These are phyloP conservation scores for Coniochaeta sp. DNA, from an alignment of 2,329 filamentous ascomycete species.

Conservation along the genomic window DNA sequence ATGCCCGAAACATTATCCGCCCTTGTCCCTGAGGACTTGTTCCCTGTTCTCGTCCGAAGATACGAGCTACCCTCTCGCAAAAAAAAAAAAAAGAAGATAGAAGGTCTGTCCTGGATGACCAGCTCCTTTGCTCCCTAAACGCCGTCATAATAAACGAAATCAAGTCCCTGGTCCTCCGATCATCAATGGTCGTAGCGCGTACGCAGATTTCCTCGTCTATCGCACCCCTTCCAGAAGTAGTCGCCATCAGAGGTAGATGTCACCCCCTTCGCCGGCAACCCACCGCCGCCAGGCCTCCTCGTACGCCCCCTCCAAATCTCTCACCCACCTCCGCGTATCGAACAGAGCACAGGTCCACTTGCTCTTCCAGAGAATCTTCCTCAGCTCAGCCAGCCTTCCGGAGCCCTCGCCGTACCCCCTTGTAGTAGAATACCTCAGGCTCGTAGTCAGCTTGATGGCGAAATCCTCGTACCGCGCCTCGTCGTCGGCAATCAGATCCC, in stretches of 20 bases:
- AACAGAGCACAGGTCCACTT: slow-evolving; percentile 86
- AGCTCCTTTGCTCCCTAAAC: not conserved
- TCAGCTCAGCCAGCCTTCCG: slow-evolving; percentile 71
- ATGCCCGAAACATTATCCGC: not conserved
- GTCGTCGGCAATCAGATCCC: slow-evolving; percentile 67
- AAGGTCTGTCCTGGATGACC: too few species aligned
- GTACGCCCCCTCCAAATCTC: slow-evolving; percentile 82
- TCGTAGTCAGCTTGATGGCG: slow-evolving; percentile 60
- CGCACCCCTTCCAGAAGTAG: too few species aligned
- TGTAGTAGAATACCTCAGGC: slow-evolving; percentile 49
- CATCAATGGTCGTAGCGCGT: not conserved
- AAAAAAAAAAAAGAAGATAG: not conserved
- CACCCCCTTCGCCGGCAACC: slow-evolving; percentile 80
- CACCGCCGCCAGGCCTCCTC: slow-evolving; percentile 82
- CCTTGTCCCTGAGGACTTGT: not conserved
- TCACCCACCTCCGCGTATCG: slow-evolving; percentile 85
- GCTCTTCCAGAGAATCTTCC: slow-evolving; percentile 73
- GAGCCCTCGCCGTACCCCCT: slow-evolving; percentile 41
- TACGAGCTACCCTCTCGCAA: not conserved
- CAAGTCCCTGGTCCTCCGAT: not conserved
- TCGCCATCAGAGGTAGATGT: slow-evolving; percentile 65
- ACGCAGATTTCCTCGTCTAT: not conserved
- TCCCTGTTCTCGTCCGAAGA: not conserved
- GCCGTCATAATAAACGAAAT: not conserved
- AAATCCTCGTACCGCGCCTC: slow-evolving; percentile 81